phyloP scores from a whole-genome alignment of 2,329 filamentous ascomycete species.

The Colletotrichum sp. region DNA sequence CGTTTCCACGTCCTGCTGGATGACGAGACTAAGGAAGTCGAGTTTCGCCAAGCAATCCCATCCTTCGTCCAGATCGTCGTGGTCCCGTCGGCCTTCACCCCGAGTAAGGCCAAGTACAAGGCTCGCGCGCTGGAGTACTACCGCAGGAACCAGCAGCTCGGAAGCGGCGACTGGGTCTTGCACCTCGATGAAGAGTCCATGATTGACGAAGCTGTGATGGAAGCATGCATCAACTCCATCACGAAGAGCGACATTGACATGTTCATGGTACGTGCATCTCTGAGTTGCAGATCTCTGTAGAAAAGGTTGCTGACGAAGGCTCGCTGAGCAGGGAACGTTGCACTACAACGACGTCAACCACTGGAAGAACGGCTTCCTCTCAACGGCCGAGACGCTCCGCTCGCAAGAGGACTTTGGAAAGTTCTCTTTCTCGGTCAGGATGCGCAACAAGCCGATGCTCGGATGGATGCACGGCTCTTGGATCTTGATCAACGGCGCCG shows the following conservation, averaged over 20 bases:
- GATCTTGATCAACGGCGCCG: background rate
- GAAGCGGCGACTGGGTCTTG: background rate
- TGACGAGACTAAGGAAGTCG: background rate
- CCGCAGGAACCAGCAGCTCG: background rate
- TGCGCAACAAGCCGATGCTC: background rate
- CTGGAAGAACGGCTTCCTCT: background rate
- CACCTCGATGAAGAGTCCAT: background rate
- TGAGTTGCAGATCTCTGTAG: fast-evolving
- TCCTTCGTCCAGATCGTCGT: background rate
- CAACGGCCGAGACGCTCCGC: background rate
- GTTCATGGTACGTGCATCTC: background rate
- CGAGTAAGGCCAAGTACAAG: background rate
- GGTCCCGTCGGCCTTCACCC: background rate
- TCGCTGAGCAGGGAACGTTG: background rate
- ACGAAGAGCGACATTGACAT: background rate
- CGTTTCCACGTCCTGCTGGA: background rate
- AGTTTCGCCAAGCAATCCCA: background rate
- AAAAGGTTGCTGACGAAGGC: background rate
- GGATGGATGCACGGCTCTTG: conserved; percentile 6
- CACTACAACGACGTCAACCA: conserved; percentile 9
- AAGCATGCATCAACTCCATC: background rate
- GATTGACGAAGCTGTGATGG: background rate
- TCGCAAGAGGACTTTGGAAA: background rate
- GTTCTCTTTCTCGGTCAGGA: background rate
- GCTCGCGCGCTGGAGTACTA: background rate